Base-by-base conservation (phyloP, 192 early-diverging fungal genomes). In the Pilaira anomala region DNA sequence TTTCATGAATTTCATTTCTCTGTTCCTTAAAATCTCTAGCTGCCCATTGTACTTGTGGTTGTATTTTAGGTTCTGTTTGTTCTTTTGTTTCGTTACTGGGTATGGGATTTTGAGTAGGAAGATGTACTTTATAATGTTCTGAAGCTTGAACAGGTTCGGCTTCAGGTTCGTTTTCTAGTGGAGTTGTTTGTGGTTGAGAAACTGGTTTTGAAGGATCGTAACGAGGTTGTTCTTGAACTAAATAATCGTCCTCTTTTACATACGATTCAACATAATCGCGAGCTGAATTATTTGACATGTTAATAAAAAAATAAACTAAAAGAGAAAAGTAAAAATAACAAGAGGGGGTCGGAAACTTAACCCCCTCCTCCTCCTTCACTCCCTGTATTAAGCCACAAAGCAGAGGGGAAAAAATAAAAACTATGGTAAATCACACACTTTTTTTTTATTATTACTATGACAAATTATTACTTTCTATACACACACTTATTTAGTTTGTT, bases 131-230 rank as follows among this genome's bases (percentile, higher is more conserved):
- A 36, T 62, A 72, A 21, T 57, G 36, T 2, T 64, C 39, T 21
- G 70, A 56, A 13, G 58, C 19, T 30, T 36, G 56, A 29, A 33
- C 28, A 21, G 68, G 40, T 19, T 59, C 36, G 2, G 44, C 29
- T 6, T n/a, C 29, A 3, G 56, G 29, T 33, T 40, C 39, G n/a
- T 2, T 14, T 58, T 46, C 45, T 39, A 25, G 21, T 1, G 33
- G 53, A 13, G 60, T 7, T 19, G 52, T 8, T 8, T 24, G 24
- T 46, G 48, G 42, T 49, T 48, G 45, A 29, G 67, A 24, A 33
- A 65, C 55, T 18, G 69, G 29, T 61, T 65, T 66, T 7, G 51
- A 48, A 14, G 69, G 62, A 39, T 74, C 72, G 50, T 63, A 74
- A 1, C 41, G 14, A 2, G 72, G 72, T 51, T 65, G 66, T 30